Percentiles rank a stretch among this genome's conserved stretches.
phyloP scores from a whole-genome alignment of 2,329 filamentous ascomycete species.

The Zasmidium angulare region DNA sequence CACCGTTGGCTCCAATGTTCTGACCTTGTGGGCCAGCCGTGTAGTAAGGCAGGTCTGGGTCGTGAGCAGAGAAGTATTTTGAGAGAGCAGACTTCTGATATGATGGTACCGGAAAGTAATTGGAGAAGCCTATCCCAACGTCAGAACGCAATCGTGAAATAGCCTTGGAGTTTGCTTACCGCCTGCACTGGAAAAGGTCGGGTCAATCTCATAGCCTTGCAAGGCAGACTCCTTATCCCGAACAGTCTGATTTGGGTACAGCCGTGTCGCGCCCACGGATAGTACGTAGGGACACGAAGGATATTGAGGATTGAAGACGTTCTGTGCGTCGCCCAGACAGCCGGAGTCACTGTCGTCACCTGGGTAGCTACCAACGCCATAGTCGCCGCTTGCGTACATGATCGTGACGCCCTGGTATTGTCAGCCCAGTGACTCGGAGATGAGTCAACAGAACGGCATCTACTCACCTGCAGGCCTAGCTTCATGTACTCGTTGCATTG shows the following conservation, averaged over 20 bases:
- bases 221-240: constrained; percentile 21
- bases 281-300: constrained; percentile 36
- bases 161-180: constrained; percentile 6
- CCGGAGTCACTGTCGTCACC: constrained; percentile 28
- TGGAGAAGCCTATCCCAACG: constrained; percentile 31
- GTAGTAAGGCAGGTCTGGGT: constrained; percentile 26
- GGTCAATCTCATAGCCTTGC: constrained; percentile 1
- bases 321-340: constrained; percentile 26
- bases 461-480: constrained; percentile 41
- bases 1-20: constrained; percentile 23
- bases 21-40: constrained; percentile 17
- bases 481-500: constrained; percentile 44
- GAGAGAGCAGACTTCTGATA: constrained; percentile 46
- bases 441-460: background rate
- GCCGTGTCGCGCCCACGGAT: constrained; percentile 42
- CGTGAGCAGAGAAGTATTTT: constrained; percentile 32
- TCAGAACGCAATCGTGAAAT: background rate
- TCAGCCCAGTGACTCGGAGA: background rate
- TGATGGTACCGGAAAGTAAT: constrained; percentile 30
- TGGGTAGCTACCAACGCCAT: constrained; percentile 33
- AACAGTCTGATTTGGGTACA: constrained; percentile 36
- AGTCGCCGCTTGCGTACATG: constrained; percentile 42
- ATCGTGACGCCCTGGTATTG: constrained; percentile 23
- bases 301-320: constrained; percentile 22
- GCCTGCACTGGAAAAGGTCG: constrained; percentile 10